Percentiles rank a stretch among this genome's conserved stretches.
Conservation (phyloP, 768 basidiomycete species). For the Lactarius vividus region DNA sequence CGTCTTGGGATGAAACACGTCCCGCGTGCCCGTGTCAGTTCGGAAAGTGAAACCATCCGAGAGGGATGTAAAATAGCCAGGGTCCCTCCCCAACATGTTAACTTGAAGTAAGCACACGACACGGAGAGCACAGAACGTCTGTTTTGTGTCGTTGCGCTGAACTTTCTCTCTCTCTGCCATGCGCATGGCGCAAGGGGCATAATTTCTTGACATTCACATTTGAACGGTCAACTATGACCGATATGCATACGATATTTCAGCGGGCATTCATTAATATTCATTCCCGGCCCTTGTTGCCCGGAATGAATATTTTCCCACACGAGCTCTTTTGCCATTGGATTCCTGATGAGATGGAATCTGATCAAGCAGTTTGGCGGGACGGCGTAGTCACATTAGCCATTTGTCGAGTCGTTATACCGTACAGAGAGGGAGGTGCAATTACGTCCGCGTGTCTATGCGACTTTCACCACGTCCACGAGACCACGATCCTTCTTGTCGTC, state of each 20-base stretch:
- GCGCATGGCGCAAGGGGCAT: neutral
- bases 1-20: neutral
- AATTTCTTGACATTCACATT: neutral
- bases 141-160: neutral
- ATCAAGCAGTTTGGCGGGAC: neutral
- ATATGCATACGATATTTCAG: neutral
- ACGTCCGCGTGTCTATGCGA: neutral
- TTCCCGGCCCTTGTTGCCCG: neutral
- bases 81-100: neutral
- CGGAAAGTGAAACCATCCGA: neutral
- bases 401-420: neutral
- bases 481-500: slow-evolving; percentile 2
- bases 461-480: neutral
- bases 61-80: neutral
- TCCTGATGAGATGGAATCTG: neutral
- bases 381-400: neutral
- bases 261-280: too few species aligned
- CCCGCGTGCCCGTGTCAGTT: neutral
- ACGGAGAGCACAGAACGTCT: neutral
- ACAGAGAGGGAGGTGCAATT: neutral
- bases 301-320: neutral
- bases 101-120: neutral
- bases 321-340: neutral
- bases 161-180: neutral
- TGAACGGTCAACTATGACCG: neutral